A percentile compares a stretch with the other conserved stretches of the same genome.
Evolutionary conservation across 306 rosid species (phyloP).

Genomic region (Cucurbita pepo): DNA sequence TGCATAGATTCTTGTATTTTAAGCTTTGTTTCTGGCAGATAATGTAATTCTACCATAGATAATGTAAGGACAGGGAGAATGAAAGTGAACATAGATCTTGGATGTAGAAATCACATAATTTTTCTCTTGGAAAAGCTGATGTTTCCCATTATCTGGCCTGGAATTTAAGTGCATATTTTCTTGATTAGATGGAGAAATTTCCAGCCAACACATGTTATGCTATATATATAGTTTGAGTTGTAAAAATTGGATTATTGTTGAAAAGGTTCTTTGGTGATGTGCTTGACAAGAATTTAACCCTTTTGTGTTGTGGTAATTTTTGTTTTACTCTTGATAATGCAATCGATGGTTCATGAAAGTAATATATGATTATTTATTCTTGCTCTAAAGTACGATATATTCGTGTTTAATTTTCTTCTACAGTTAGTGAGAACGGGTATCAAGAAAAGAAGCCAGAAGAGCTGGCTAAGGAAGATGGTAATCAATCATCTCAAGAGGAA

Average conservation of each 20-base stretch:
- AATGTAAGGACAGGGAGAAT: neutral
- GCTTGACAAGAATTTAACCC: neutral
- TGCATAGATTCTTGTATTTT: neutral
- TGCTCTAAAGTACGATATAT: neutral
- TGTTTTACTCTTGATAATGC: neutral
- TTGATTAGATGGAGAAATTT: neutral
- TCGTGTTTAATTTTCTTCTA: neutral
- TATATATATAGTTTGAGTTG: neutral
- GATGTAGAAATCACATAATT: neutral
- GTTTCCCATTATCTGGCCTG: neutral
- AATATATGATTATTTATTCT: neutral
- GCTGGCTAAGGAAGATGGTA: slow-evolving; percentile 13
- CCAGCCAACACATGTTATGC: neutral
- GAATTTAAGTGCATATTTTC: neutral
- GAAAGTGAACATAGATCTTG: neutral
- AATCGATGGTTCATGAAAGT: neutral
- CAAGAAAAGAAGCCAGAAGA: slow-evolving; percentile 27
- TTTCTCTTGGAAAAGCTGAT: neutral
- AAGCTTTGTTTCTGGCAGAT: neutral
- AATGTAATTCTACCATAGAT: neutral
- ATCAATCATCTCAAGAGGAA: slow-evolving; percentile 14
- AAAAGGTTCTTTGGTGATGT: neutral
- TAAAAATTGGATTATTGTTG: neutral
- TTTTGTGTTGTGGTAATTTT: neutral
- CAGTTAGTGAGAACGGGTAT: slow-evolving; percentile 62